phyloP scores from a whole-genome alignment of 345 rosid species.

The Fremontodendron californicum region DNA sequence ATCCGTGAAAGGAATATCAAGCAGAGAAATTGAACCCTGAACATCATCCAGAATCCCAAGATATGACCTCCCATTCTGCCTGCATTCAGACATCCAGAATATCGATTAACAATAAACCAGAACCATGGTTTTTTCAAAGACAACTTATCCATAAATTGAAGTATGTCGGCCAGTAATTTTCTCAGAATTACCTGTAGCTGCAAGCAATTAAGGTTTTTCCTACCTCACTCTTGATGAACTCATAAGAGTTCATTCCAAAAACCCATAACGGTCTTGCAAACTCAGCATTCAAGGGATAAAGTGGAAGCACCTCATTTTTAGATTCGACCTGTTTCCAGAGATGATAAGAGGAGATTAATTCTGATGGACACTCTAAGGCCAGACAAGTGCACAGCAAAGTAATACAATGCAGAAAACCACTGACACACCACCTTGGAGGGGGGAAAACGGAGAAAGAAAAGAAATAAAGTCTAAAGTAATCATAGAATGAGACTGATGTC shows the following conservation, averaged over 20 bases:
- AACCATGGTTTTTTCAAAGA: not conserved
- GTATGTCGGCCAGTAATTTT: constrained; percentile 13
- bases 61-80: constrained; percentile 86
- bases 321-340: constrained; percentile 56
- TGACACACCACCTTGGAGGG: not conserved
- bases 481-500: not conserved
- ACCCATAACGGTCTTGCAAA: constrained; percentile 83
- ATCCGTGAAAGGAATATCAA: constrained; percentile 86
- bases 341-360: not conserved
- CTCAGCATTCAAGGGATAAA: constrained; percentile 73
- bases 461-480: not conserved
- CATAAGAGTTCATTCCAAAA: constrained; percentile 80
- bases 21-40: constrained; percentile 59
- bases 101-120: not conserved
- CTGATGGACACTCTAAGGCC: not conserved
- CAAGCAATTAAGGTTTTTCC: constrained; percentile 69
- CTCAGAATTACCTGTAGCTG: constrained; percentile 63
- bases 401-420: not conserved
- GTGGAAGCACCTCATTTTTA: constrained; percentile 47
- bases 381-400: not conserved
- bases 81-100: constrained; percentile 34
- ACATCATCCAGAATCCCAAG: constrained; percentile 69
- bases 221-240: constrained; percentile 48
- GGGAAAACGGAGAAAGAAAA: not conserved
- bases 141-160: constrained; percentile 3